phyloP scores from a whole-genome alignment of 106 monocot genomes.

The Ottelia alismoides region DNA sequence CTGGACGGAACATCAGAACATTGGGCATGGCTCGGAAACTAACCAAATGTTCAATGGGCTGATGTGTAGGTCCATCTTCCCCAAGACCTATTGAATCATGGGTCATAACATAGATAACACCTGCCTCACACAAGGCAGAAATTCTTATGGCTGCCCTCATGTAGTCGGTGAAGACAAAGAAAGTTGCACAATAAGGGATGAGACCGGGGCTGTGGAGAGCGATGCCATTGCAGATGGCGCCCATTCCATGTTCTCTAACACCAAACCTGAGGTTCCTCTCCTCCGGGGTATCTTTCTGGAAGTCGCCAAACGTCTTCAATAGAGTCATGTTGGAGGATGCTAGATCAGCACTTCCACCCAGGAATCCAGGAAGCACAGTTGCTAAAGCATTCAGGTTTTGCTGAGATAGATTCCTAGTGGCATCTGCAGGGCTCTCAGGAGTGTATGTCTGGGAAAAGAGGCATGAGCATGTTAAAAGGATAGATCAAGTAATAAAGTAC shows the following conservation, averaged over 20 bases:
- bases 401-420: conserved; percentile 77
- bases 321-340: conserved; percentile 86
- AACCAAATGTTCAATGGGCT: conserved; percentile 70
- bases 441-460: conserved; percentile 44
- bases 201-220: conserved; percentile 65
- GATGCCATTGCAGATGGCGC: conserved; percentile 77
- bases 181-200: conserved; percentile 74
- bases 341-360: conserved; percentile 80
- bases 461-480: no score
- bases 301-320: conserved; percentile 65
- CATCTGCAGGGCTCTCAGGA: conserved; percentile 54
- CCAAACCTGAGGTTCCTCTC: conserved; percentile 77
- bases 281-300: conserved; percentile 64
- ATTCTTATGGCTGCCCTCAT: conserved; percentile 72
- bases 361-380: conserved; percentile 52
- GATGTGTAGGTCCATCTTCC: conserved; percentile 88
- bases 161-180: conserved; percentile 92
- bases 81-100: conserved; percentile 90
- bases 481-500: not conserved
- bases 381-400: conserved; percentile 73
- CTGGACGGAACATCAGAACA: conserved; percentile 66
- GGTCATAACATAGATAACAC: conserved; percentile 86
- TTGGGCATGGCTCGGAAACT: conserved; percentile 88
- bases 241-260: conserved; percentile 85
- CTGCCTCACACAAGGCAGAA: conserved; percentile 48